phyloP scores from a whole-genome alignment of 306 rosid genomes.

The Begonia peltatifolia region DNA sequence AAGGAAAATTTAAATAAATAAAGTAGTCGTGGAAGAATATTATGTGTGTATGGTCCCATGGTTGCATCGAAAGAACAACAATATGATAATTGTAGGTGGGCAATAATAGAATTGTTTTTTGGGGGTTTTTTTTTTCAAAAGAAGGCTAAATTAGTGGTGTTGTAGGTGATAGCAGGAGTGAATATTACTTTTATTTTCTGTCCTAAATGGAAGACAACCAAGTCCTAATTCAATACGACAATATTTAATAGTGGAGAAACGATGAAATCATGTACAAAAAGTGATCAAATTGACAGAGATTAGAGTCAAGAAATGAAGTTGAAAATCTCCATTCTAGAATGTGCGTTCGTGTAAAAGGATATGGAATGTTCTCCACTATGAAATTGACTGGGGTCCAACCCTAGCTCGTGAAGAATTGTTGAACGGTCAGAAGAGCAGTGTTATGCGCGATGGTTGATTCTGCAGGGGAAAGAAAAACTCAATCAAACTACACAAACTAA shows the following conservation, averaged over 20 bases:
- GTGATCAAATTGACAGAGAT: neutral
- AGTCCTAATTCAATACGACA: too few species aligned
- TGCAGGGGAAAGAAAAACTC: neutral
- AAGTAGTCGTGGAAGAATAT: conserved; percentile 12
- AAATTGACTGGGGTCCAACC: neutral
- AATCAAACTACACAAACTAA: too few species aligned
- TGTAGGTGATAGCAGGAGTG: conserved; percentile 27
- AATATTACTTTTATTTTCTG: neutral
- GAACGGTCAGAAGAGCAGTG: neutral
- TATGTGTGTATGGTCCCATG: conserved; percentile 42
- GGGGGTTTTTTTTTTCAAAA: conserved; percentile 2
- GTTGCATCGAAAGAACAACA: conserved; percentile 18
- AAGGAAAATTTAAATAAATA: conserved; percentile 30
- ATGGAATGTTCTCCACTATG: neutral
- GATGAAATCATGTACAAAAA: neutral
- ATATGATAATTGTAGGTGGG: conserved; percentile 31
- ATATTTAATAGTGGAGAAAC: neutral
- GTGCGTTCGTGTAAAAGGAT: neutral
- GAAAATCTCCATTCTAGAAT: neutral
- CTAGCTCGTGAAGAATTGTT: neutral
- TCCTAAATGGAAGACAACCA: too few species aligned
- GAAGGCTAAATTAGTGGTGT: conserved; percentile 30
- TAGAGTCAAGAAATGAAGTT: too few species aligned
- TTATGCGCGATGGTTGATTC: neutral
- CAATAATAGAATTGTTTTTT: conserved; percentile 9